Evolutionary conservation across 1,284 basidiomycete species (phyloP).

Genomic region (Butyriboletus appendiculatus): DNA sequence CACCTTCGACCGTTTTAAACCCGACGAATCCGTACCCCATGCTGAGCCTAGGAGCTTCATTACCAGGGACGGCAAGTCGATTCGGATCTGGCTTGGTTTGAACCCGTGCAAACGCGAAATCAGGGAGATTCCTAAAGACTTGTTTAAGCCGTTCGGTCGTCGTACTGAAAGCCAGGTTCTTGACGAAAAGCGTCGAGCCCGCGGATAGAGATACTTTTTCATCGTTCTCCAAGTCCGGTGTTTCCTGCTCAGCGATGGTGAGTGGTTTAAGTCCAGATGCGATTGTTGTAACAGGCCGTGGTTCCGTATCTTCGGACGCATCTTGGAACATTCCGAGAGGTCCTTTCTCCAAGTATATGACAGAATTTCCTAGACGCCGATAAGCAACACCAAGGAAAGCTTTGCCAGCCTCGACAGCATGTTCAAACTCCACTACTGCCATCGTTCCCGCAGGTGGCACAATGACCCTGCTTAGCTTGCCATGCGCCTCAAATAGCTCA

Average conservation of each 20-base stretch:
- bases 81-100: conserved; percentile 92
- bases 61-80: conserved; percentile 50
- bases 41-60: conserved; percentile 54
- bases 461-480: conserved; percentile 74
- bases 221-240: conserved; percentile 35
- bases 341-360: conserved; percentile 94
- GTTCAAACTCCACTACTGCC: conserved; percentile 87
- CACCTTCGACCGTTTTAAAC: conserved; percentile 77
- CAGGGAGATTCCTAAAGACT: conserved; percentile 77
- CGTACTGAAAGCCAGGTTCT: conserved; percentile 93
- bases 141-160: conserved; percentile 72
- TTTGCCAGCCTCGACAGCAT: conserved; percentile 66
- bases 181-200: conserved; percentile 90
- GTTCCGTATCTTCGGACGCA: conserved; percentile 23
- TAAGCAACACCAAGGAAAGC: conserved; percentile 89
- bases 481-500: conserved; percentile 80
- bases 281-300: neutral
- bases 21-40: conserved; percentile 99
- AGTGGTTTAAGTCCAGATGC: conserved; percentile 42
- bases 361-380: conserved; percentile 83
- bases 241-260: conserved; percentile 43
- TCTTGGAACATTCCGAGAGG: conserved; percentile 78
- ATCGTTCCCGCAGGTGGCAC: conserved; percentile 94
- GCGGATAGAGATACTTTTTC: conserved; percentile 54
- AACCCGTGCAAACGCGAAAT: conserved; percentile 87